Base-by-base conservation (phyloP, 148 eudicot genomes). In the Hydrangea macrophylla region DNA sequence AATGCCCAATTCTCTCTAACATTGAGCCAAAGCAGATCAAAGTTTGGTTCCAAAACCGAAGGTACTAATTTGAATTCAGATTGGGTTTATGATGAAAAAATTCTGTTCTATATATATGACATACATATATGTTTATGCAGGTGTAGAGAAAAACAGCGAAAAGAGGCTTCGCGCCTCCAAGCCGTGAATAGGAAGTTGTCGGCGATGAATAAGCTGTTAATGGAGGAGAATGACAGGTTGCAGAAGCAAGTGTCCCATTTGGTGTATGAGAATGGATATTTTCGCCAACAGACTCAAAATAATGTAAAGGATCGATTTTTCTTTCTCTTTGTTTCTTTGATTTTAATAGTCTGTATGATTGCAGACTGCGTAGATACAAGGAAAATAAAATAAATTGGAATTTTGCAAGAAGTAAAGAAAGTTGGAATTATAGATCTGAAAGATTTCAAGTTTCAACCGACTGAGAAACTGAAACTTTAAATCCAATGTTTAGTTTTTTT, bases 11-110 rank as follows among this genome's bases (percentile, higher is more conserved):
- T 62, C 83, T 83, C 36, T 79, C 83, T 37, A 77, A 83, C 73
- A 83, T 83, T n/a, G 86, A 83, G 75, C 86, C 86, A 2, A 83
- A 83, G 65, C 86, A 83, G 81, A 79, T 83, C 79, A 83, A 83
- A 79, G 86, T 83, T 45, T 83, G 86, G 86, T 83, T 83, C 57
- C 86, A 83, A 59, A 83, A 83, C 59, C 57, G 86, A 80, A 80
- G 87, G 87, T 80, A 79, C 8, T 6, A 27, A 25, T 20, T 62
- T 5, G 18, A 24, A 37, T 64, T 44, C 36, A 6, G 25, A 26
- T 18, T 39, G 25, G 1, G 20, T 1, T 36, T 24, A 23, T 65
- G 18, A 25, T 11, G 22, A n/a, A n/a, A n/a, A n/a, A n/a, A 39
- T 40, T 25, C 30, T n/a, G 50, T 10, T 42, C 13, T 42, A 7